phyloP scores from a whole-genome alignment of 164 flowering plant species.

The Annona cherimola region DNA sequence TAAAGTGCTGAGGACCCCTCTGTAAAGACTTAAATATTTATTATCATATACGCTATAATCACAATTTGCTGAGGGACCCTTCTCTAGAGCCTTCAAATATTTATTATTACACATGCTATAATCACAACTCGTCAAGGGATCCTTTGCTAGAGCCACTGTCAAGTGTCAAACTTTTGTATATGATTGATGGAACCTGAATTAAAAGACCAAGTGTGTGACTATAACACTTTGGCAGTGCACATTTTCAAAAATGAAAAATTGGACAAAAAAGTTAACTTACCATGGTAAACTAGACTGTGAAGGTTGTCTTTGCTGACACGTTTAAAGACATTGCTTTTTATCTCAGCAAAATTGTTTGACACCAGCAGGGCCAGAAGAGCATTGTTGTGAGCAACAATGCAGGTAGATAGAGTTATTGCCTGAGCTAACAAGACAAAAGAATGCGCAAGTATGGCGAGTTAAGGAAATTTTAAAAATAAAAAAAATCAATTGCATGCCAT shows the following conservation, averaged over 20 bases:
- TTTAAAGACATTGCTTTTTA: conserved; percentile 94
- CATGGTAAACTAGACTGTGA: conserved; percentile 71
- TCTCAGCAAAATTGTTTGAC: conserved; percentile 94
- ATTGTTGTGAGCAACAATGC: conserved; percentile 95
- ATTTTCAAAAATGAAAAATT: neutral
- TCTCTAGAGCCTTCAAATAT: too few species aligned
- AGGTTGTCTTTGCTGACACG: conserved; percentile 91
- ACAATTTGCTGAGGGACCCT: too few species aligned
- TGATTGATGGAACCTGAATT: too few species aligned
- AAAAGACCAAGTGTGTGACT: too few species aligned
- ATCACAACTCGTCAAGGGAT: too few species aligned
- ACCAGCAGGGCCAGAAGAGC: conserved; percentile 88
- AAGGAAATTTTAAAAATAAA: conserved; percentile 34
- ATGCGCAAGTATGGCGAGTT: conserved; percentile 64
- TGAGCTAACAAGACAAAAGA: conserved; percentile 93
- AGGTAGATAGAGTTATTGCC: conserved; percentile 90
- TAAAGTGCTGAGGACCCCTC: too few species aligned
- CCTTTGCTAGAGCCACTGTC: too few species aligned
- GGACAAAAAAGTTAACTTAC: conserved; percentile 35
- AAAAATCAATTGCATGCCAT: neutral
- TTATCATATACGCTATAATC: too few species aligned
- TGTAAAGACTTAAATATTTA: too few species aligned
- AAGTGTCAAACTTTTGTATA: too few species aligned
- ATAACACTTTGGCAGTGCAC: too few species aligned
- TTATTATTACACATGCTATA: too few species aligned